Evolutionary conservation across 2,329 filamentous ascomycete species (phyloP).

Genomic region (Aspergillus quadricinctus): DNA sequence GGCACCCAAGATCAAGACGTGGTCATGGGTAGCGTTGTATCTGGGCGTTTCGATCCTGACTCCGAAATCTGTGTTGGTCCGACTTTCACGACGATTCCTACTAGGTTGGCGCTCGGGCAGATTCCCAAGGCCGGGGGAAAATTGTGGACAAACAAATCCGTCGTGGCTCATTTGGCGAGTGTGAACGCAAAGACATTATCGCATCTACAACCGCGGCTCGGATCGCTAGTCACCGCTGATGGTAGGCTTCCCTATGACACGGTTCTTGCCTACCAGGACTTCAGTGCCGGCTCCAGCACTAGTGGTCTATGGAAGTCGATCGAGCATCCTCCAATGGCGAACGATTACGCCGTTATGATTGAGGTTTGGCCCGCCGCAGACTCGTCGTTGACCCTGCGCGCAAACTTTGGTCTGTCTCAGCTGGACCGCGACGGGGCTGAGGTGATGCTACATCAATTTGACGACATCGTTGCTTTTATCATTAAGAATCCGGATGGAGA

Average conservation of each 20-base stretch:
- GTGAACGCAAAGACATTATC: slow-evolving; percentile 19
- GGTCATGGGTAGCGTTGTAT: slow-evolving; percentile 32
- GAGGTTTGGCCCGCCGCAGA: slow-evolving; percentile 25
- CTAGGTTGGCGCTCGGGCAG: slow-evolving; percentile 22
- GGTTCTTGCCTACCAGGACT: slow-evolving; percentile 33
- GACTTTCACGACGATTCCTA: slow-evolving; percentile 33
- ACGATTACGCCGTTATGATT: slow-evolving; percentile 30
- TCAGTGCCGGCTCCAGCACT: slow-evolving; percentile 12
- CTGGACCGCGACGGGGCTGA: slow-evolving; percentile 20
- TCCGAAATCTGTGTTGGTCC: slow-evolving; percentile 28
- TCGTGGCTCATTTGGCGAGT: slow-evolving; percentile 21
- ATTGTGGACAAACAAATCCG: slow-evolving; percentile 18
- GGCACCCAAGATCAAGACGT: slow-evolving; percentile 32
- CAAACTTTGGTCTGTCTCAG: slow-evolving; percentile 21
- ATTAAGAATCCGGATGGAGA: slow-evolving; percentile 18
- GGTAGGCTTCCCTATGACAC: slow-evolving; percentile 34
- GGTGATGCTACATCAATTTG: slow-evolving; percentile 25
- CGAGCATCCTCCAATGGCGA: slow-evolving; percentile 24
- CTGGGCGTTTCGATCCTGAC: slow-evolving; percentile 22
- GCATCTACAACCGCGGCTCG: slow-evolving; percentile 21
- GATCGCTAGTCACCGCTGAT: slow-evolving; percentile 19
- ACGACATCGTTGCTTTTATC: slow-evolving; percentile 22
- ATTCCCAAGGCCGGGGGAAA: slow-evolving; percentile 10
- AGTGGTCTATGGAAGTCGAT: slow-evolving; percentile 17
- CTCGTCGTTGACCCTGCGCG: slow-evolving; percentile 23